These are phyloP conservation scores for Citrus hindsii DNA, from an alignment of 345 rosid genomes.

Conservation along the genomic window DNA sequence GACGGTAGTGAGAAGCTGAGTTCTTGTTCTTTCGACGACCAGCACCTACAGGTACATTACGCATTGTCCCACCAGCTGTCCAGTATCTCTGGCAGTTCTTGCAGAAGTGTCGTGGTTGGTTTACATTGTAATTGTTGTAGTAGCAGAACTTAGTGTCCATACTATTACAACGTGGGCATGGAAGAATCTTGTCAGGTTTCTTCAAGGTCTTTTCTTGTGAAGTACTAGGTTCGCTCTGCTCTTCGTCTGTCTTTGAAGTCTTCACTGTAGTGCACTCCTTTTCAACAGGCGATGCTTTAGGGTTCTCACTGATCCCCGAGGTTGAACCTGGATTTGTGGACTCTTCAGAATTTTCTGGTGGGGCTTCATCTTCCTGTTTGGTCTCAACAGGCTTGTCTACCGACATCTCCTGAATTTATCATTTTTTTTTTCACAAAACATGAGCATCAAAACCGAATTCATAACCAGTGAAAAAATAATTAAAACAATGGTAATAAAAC, in stretches of 20 bases:
- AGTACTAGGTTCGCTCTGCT: constrained; percentile 39
- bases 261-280: constrained; percentile 26
- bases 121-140: constrained; percentile 89
- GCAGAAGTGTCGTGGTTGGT: constrained; percentile 93
- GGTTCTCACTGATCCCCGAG: constrained; percentile 33
- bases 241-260: constrained; percentile 45
- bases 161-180: constrained; percentile 92
- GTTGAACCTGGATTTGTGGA: constrained; percentile 31
- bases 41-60: constrained; percentile 94
- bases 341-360: constrained; percentile 26
- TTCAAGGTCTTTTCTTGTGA: constrained; percentile 60
- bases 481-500: not conserved
- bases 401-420: constrained; percentile 34
- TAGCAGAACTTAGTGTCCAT: constrained; percentile 95
- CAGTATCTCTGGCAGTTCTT: constrained; percentile 96
- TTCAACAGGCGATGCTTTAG: constrained; percentile 27
- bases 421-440: not conserved
- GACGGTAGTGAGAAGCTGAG: constrained; percentile 69
- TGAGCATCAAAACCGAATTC: not conserved
- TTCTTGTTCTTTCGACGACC: constrained; percentile 93
- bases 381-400: constrained; percentile 33
- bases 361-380: constrained; percentile 23
- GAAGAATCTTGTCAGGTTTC: constrained; percentile 83
- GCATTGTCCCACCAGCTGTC: constrained; percentile 98
- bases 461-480: not conserved